Evolutionary conservation across 2,329 filamentous ascomycete genomes (phyloP), one percentile per base, ranked within the genome.

Genomic region (Metarhizium sp.): DNA sequence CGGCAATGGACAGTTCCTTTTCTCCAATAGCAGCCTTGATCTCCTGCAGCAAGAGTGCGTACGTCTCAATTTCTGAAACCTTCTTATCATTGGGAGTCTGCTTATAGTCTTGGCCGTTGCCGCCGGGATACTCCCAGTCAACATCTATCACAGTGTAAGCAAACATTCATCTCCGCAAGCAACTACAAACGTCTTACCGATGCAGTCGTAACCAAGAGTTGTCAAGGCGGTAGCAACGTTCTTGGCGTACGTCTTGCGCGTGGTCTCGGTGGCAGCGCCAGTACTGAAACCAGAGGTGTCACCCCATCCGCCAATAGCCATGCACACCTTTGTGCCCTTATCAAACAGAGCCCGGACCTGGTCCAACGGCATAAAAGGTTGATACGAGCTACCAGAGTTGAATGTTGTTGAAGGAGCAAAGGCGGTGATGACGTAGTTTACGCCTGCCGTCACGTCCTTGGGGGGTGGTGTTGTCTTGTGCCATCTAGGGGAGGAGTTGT

Each of bases 81-180:
- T 85, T 86, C 48, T 76, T 66, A 0, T 71, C 70, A 66, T 88
- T 88, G 34, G 84, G 78, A 4, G 77, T 71, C 50, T 74, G 62
- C 62, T 81, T 86, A 73, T 88, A 89, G 68, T 89, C 84, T 34
- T 82, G 76, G 36, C 85, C 85, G 60, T 88, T 88, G 42, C 86
- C 85, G 16, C 77, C 78, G 1, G 72, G 69, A 51, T 76, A 82
- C 58, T 81, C 85, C 85, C 86, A 88, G 63, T 89, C 86, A 46
- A 89, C 75, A 58, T 89, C 85, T 67, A 13, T 25, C 40, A 7
- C 8, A 13, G 36, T 25, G 25, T 25, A 25, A 25, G 25, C 25
- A 25, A 25, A 25, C 25, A 25, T 25, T 25, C 25, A 25, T 25
- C 25, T 25, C 25, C 25, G 4, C 25, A 25, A 25, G 25, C 25